These are phyloP conservation scores for Pythium vanterpoolii DNA, from an alignment of 352 stramenopile species.

Conservation along the genomic window DNA sequence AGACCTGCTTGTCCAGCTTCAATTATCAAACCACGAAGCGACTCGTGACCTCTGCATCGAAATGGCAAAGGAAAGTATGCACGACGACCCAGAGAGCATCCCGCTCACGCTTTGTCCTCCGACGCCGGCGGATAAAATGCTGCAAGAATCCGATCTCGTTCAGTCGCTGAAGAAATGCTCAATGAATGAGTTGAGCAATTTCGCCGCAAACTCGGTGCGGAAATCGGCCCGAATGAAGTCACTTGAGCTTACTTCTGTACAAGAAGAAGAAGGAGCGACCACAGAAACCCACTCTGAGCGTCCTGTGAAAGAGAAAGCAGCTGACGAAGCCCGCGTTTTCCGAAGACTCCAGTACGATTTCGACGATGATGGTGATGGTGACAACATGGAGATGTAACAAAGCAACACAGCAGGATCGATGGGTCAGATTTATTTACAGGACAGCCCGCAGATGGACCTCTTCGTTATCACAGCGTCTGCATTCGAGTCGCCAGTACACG, in stretches of 20 bases:
- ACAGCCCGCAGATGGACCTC: neutral
- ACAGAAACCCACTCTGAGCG: neutral
- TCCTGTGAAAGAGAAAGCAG: slow-evolving; percentile 1
- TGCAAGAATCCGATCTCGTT: slow-evolving; percentile 43
- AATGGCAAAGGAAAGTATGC: slow-evolving; percentile 22
- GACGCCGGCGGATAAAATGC: slow-evolving; percentile 33
- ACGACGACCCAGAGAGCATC: slow-evolving; percentile 12
- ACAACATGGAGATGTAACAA: slow-evolving; percentile 20
- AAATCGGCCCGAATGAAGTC: slow-evolving; percentile 27
- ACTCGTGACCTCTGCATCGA: slow-evolving; percentile 34
- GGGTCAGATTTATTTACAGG: slow-evolving; percentile 24
- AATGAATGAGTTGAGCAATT: slow-evolving; percentile 38
- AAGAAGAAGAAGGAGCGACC: slow-evolving; percentile 10
- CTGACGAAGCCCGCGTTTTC: slow-evolving; percentile 16
- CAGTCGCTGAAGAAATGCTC: slow-evolving; percentile 49
- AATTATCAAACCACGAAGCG: slow-evolving; percentile 34
- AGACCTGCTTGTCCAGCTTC: slow-evolving; percentile 27
- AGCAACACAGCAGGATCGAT: neutral
- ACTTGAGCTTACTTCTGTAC: slow-evolving; percentile 11
- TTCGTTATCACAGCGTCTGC: slow-evolving; percentile 12
- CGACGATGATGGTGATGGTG: slow-evolving; percentile 14
- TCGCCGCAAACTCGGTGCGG: slow-evolving; percentile 31
- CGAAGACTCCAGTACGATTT: slow-evolving; percentile 23
- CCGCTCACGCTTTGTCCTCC: slow-evolving; percentile 36
- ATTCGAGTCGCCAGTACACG: slow-evolving; percentile 37